Conservation (phyloP, 2,329 filamentous ascomycete genomes). For the Xylaria sp. region DNA sequence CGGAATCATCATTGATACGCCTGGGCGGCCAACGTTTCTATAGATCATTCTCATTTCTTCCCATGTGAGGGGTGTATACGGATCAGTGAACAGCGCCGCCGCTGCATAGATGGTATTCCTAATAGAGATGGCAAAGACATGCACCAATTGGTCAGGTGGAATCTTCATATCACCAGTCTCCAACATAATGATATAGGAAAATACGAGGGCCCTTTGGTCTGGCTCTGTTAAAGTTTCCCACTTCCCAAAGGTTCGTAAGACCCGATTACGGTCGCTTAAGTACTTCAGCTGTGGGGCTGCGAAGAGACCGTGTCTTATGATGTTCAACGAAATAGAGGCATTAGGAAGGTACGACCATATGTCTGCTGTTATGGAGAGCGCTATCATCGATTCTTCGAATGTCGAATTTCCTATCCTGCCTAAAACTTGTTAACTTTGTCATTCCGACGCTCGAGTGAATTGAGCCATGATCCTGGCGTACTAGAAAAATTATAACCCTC, state of each 20-base stretch:
- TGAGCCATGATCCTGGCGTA: neutral
- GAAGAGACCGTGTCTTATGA: slow-evolving; percentile 8
- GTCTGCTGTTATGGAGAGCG: neutral
- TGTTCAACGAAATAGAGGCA: slow-evolving; percentile 13
- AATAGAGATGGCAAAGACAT: slow-evolving; percentile 15
- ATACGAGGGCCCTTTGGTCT: neutral
- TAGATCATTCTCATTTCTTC: slow-evolving; percentile 19
- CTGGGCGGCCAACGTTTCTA: slow-evolving; percentile 21
- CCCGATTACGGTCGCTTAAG: no score
- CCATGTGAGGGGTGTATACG: neutral
- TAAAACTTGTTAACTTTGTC: neutral
- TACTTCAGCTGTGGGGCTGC: neutral
- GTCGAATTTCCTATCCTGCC: no score
- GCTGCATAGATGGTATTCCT: slow-evolving; percentile 19
- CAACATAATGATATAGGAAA: slow-evolving; percentile 17
- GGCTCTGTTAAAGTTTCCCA: no score
- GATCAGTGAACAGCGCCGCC: slow-evolving; percentile 13
- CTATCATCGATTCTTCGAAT: neutral
- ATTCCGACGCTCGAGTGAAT: neutral
- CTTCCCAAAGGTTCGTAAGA: no score
- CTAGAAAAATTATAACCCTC: neutral
- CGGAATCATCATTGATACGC: slow-evolving; percentile 22
- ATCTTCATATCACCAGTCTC: slow-evolving; percentile 12
- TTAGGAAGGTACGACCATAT: neutral
- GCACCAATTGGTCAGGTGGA: neutral